Conservation (phyloP, 805 yeast species). For the Schizosaccharomyces osmophilus region DNA sequence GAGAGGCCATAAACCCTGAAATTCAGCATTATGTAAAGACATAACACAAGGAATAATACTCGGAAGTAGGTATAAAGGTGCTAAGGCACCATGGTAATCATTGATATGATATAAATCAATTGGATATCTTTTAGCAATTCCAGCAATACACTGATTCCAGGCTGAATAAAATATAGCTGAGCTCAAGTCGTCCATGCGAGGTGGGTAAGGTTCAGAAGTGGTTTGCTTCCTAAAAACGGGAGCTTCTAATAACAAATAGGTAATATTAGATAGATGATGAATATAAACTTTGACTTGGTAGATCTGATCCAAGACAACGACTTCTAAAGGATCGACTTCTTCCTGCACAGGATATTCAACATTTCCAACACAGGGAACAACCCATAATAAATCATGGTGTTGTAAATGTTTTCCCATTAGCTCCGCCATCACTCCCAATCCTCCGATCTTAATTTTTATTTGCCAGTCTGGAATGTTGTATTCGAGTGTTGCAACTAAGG, state of each 20-base stretch:
- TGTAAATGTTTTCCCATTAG: constrained; percentile 1
- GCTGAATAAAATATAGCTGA: constrained; percentile 2
- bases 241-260: neutral
- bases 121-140: neutral
- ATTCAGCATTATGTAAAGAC: constrained; percentile 2
- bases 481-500: neutral
- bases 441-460: constrained; percentile 1
- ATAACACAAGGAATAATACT: neutral
- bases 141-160: constrained; percentile 3
- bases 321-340: neutral
- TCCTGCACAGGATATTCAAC: neutral
- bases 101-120: constrained; percentile 1
- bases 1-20: constrained; percentile 2
- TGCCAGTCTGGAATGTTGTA: neutral
- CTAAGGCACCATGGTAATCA: constrained; percentile 2
- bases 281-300: neutral
- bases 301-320: neutral
- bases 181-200: constrained; percentile 1
- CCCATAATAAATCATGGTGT: neutral
- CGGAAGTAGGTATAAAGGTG: constrained; percentile 1
- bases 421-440: constrained; percentile 1
- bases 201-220: neutral
- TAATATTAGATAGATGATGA: neutral
- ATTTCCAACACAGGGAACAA: constrained; percentile 1
- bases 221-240: constrained; percentile 2